Evolutionary conservation across 306 rosid genomes (phyloP).

Genomic region (Psophocarpus tetragonolobus): DNA sequence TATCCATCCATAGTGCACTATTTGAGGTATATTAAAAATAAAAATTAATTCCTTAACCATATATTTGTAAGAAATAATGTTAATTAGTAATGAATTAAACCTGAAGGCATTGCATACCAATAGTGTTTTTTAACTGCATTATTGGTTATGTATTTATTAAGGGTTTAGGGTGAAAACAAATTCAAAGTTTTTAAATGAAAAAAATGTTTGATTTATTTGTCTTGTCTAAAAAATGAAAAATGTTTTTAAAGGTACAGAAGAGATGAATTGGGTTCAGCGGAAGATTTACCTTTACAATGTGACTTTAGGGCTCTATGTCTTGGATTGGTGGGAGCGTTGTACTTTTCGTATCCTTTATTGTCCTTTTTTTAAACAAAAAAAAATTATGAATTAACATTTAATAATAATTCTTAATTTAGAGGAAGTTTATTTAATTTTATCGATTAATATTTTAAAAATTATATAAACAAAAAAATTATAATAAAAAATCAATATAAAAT

Average conservation of each 20-base stretch:
- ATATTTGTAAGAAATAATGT: background rate
- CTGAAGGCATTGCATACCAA: too few species aligned
- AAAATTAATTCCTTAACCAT: background rate
- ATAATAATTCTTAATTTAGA: too few species aligned
- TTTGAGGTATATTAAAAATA: background rate
- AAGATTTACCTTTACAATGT: slow-evolving; percentile 88
- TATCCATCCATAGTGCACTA: background rate
- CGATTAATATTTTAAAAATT: too few species aligned
- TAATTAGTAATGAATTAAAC: too few species aligned
- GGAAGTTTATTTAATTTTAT: too few species aligned
- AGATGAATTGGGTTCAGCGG: slow-evolving; percentile 91
- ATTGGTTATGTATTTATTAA: too few species aligned
- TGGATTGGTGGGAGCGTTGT: slow-evolving; percentile 97
- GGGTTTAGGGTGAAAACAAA: background rate
- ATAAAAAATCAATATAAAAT: too few species aligned
- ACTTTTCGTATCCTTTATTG: slow-evolving; percentile 78
- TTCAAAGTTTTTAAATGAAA: background rate
- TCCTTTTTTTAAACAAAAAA: too few species aligned
- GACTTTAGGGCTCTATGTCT: slow-evolving; percentile 92
- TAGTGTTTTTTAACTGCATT: too few species aligned
- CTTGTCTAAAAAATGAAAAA: background rate
- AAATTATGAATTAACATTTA: too few species aligned
- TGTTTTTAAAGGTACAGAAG: slow-evolving; percentile 35
- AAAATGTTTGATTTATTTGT: slow-evolving; percentile 10
- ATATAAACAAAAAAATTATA: too few species aligned